Conservation (phyloP, 1,284 basidiomycete genomes). For the Fomes fomentarius region DNA sequence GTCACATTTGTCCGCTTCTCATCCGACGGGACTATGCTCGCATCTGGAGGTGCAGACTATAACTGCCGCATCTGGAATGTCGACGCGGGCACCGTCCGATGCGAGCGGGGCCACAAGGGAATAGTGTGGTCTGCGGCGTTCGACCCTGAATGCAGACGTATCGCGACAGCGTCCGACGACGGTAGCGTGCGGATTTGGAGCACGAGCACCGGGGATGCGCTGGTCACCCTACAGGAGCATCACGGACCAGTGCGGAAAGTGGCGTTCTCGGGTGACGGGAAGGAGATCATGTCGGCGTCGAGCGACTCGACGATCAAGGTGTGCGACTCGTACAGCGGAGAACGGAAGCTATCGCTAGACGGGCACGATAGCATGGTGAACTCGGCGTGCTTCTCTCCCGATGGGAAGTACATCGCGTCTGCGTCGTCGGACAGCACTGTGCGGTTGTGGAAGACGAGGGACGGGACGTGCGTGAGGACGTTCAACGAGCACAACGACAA, state of each 20-base stretch:
- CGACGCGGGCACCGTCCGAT: constrained; percentile 2
- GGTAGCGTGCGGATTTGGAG: constrained; percentile 22
- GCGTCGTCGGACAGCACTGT: constrained; percentile 14
- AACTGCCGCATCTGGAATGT: constrained; percentile 23
- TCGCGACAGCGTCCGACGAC: constrained; percentile 30
- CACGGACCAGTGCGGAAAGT: constrained; percentile 35
- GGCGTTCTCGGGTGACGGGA: constrained; percentile 40
- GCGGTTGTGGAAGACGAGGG: constrained; percentile 13
- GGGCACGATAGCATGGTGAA: constrained; percentile 12
- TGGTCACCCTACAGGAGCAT: constrained; percentile 21
- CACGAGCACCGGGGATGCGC: constrained; percentile 18
- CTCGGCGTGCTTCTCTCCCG: constrained; percentile 29
- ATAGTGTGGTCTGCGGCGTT: constrained; percentile 26
- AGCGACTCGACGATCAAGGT: constrained; percentile 17
- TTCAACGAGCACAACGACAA: constrained; percentile 22
- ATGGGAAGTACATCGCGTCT: constrained; percentile 15
- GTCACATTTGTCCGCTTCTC: constrained; percentile 30
- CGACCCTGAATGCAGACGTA: constrained; percentile 24
- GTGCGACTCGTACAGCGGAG: constrained; percentile 18
- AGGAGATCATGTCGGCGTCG: constrained; percentile 14
- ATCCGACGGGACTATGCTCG: constrained; percentile 20
- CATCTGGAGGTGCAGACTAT: constrained; percentile 23
- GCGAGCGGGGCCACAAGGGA: constrained; percentile 13
- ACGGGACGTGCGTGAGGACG: constrained; percentile 10
- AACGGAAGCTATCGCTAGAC: constrained; percentile 3